Conservation (phyloP, 768 basidiomycete genomes). For the Strobilomyces echinocephalus region DNA sequence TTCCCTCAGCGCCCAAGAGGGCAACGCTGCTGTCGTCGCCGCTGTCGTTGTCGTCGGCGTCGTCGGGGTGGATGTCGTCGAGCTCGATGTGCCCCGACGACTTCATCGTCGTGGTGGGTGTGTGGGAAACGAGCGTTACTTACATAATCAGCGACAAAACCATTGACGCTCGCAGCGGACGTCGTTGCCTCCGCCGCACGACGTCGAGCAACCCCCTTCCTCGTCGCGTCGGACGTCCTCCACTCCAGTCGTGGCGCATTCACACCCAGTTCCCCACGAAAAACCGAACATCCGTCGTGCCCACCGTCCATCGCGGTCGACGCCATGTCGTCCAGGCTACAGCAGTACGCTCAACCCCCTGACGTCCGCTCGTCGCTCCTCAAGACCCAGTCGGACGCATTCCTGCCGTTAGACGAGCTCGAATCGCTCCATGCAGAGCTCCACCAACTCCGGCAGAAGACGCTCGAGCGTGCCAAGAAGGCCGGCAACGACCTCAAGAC, state of each 20-base stretch:
- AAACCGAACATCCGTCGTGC: conserved; percentile 6
- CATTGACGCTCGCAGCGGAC: conserved; percentile 17
- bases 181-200: not conserved
- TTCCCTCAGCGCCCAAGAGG: conserved; percentile 37
- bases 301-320: conserved; percentile 18
- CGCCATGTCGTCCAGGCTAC: conserved; percentile 60
- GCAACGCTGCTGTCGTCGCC: conserved; percentile 40
- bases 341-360: conserved; percentile 44
- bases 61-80: not conserved
- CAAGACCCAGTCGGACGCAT: conserved; percentile 31
- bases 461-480: too few species aligned
- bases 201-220: not conserved
- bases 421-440: too few species aligned
- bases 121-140: not conserved
- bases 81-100: conserved; percentile 2
- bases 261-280: conserved; percentile 10
- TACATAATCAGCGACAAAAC: conserved; percentile 23
- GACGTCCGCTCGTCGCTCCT: conserved; percentile 55
- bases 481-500: too few species aligned
- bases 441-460: conserved; percentile 36
- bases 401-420: too few species aligned
- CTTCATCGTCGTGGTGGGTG: conserved; percentile 1
- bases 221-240: conserved; percentile 14
- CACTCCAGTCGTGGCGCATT: conserved; percentile 4
- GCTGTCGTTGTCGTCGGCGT: not conserved